phyloP scores from a whole-genome alignment of 768 basidiomycete genomes.

The Pleurotus platypus region DNA sequence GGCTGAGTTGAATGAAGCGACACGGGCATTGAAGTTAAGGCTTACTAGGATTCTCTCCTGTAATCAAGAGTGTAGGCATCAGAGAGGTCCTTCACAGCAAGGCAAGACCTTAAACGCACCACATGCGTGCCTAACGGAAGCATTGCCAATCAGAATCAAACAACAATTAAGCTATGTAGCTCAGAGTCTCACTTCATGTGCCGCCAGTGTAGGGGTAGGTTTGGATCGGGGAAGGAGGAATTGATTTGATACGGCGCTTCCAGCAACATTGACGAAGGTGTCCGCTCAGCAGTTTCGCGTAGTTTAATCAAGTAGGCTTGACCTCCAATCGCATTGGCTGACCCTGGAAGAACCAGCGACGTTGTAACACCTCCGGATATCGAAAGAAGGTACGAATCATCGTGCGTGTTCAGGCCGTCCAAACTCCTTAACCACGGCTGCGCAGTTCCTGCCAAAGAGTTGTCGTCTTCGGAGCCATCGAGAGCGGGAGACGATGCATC shows the following conservation, averaged over 20 bases:
- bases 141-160: background rate
- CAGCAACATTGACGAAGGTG: constrained; percentile 70
- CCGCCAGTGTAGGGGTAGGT: constrained; percentile 47
- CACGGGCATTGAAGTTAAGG: constrained; percentile 17
- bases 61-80: constrained; percentile 11
- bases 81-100: background rate
- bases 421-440: constrained; percentile 62
- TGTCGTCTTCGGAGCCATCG: constrained; percentile 42
- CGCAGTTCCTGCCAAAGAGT: constrained; percentile 43
- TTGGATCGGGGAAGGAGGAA: constrained; percentile 31
- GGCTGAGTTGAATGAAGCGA: too few species aligned
- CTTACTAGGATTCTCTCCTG: constrained; percentile 57
- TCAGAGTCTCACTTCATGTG: constrained; percentile 61
- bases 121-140: constrained; percentile 38
- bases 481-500: constrained; percentile 27
- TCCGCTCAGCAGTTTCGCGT: constrained; percentile 66
- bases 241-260: constrained; percentile 65
- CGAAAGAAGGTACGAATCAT: constrained; percentile 60
- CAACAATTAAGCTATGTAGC: background rate
- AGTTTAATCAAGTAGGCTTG: constrained; percentile 85
- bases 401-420: constrained; percentile 76
- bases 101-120: constrained; percentile 24
- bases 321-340: constrained; percentile 68
- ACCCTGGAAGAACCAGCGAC: constrained; percentile 70
- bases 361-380: constrained; percentile 82